Percentiles rank a stretch among this genome's conserved stretches.
Evolutionary conservation across 176 grass and related monocot species (phyloP).

Genomic region (Dendrocalamus sinicus): DNA sequence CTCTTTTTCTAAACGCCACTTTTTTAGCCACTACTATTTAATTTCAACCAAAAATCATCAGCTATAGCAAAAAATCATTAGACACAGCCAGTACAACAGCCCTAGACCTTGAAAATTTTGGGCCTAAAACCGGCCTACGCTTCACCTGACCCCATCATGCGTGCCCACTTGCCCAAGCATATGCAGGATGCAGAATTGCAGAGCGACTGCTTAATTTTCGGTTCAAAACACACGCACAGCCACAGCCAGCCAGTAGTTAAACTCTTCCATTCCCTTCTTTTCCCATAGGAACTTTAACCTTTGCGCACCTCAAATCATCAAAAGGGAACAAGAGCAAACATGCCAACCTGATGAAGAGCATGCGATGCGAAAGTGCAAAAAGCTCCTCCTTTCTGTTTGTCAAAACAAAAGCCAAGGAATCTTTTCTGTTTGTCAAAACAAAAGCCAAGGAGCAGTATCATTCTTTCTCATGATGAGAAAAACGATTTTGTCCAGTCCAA

Average conservation of each 20-base stretch:
- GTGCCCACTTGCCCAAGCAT: neutral
- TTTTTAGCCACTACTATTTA: too few relatives aligned
- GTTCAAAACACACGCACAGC: neutral
- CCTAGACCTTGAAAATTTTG: neutral
- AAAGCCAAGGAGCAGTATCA: neutral
- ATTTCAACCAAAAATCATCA: too few relatives aligned
- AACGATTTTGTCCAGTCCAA: neutral
- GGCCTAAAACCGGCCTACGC: slow-evolving; percentile 38
- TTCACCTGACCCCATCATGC: neutral
- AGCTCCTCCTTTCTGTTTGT: neutral
- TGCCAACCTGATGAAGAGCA: neutral
- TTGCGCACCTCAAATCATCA: slow-evolving; percentile 2
- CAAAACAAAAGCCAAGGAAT: neutral
- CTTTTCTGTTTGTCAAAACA: slow-evolving; percentile 11
- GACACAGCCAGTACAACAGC: too few relatives aligned
- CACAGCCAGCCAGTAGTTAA: neutral
- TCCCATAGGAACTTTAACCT: neutral
- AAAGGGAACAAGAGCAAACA: slow-evolving; percentile 19
- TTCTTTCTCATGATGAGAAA: neutral
- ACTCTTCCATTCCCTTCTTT: neutral
- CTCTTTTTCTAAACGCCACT: too few relatives aligned
- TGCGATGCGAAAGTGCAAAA: neutral
- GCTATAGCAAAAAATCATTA: too few relatives aligned
- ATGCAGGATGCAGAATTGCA: neutral
- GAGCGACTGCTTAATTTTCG: neutral